phyloP scores from a whole-genome alignment of 1,139 yeast species.

The Groenewaldozyma sp. region DNA sequence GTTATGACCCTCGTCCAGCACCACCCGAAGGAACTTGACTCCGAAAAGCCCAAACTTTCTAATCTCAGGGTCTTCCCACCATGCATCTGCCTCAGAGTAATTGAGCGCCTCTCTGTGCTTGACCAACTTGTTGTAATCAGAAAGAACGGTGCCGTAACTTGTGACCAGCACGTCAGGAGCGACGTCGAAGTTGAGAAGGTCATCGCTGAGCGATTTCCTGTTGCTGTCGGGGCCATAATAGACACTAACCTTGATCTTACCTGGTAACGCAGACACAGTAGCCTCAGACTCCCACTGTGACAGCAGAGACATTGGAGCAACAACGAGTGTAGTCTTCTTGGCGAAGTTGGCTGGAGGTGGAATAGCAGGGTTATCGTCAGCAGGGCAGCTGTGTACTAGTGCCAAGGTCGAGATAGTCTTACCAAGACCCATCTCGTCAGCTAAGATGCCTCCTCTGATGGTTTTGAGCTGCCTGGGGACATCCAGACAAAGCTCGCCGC shows the following conservation, averaged over 20 bases:
- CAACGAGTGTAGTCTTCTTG: slow-evolving; percentile 59
- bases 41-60: slow-evolving; percentile 50
- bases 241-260: slow-evolving; percentile 30
- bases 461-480: slow-evolving; percentile 48
- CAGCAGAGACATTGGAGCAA: slow-evolving; percentile 85
- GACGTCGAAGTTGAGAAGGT: slow-evolving; percentile 33
- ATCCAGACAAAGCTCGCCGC: slow-evolving; percentile 66
- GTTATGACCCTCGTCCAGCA: slow-evolving; percentile 87
- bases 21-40: slow-evolving; percentile 66
- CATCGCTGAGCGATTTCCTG: slow-evolving; percentile 36
- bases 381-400: slow-evolving; percentile 43
- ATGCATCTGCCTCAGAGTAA: slow-evolving; percentile 10
- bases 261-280: slow-evolving; percentile 38
- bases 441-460: slow-evolving; percentile 79
- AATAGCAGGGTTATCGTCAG: not conserved
- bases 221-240: slow-evolving; percentile 61
- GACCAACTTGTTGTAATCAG: slow-evolving; percentile 45
- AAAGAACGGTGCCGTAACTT: slow-evolving; percentile 79
- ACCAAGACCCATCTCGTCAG: slow-evolving; percentile 97
- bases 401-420: slow-evolving; percentile 82
- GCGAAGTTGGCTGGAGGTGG: slow-evolving; percentile 43
- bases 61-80: slow-evolving; percentile 16
- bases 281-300: slow-evolving; percentile 87
- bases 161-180: slow-evolving; percentile 75
- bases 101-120: slow-evolving; percentile 12